Evolutionary conservation across 2,329 filamentous ascomycete genomes (phyloP).

Genomic region (Pestalotiopsis sp.): DNA sequence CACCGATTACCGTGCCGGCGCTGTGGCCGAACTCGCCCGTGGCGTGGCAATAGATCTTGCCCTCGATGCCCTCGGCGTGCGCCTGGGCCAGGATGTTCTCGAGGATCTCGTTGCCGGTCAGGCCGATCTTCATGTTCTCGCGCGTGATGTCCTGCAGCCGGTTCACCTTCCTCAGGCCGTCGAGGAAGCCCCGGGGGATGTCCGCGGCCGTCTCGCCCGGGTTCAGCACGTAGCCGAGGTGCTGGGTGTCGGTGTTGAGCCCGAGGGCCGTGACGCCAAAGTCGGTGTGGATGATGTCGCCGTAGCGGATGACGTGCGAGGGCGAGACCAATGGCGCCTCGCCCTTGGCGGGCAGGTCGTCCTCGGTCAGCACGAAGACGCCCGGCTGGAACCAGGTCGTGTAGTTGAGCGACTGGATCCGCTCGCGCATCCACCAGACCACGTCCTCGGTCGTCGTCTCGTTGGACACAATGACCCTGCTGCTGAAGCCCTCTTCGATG

Average conservation of each 20-base stretch:
- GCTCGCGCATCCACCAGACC: slow-evolving; percentile 54
- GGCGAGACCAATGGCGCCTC: slow-evolving; percentile 19
- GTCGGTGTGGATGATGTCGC: slow-evolving; percentile 51
- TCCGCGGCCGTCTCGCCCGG: slow-evolving; percentile 42
- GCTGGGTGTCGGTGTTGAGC: slow-evolving; percentile 52
- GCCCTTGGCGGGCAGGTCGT: slow-evolving; percentile 13
- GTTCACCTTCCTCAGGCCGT: slow-evolving; percentile 47
- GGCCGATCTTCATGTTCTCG: slow-evolving; percentile 43
- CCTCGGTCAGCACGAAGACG: slow-evolving; percentile 41
- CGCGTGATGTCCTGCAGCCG: slow-evolving; percentile 49
- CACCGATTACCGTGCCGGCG: slow-evolving; percentile 49
- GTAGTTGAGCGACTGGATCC: slow-evolving; percentile 49
- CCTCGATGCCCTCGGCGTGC: slow-evolving; percentile 42
- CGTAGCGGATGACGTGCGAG: slow-evolving; percentile 38
- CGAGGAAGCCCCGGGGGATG: slow-evolving; percentile 41
- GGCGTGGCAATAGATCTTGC: slow-evolving; percentile 50
- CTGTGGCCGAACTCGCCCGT: slow-evolving; percentile 55
- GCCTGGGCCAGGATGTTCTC: slow-evolving; percentile 40
- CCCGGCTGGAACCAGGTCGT: slow-evolving; percentile 54
- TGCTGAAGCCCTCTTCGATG: slow-evolving; percentile 47
- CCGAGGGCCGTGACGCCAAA: slow-evolving; percentile 50
- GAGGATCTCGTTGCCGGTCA: slow-evolving; percentile 47
- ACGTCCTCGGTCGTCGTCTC: slow-evolving; percentile 46
- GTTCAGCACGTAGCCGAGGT: slow-evolving; percentile 48
- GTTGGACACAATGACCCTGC: slow-evolving; percentile 42